Evolutionary conservation across 371 early-diverging fungal species (phyloP).

Genomic region (Mucor mucedo): DNA sequence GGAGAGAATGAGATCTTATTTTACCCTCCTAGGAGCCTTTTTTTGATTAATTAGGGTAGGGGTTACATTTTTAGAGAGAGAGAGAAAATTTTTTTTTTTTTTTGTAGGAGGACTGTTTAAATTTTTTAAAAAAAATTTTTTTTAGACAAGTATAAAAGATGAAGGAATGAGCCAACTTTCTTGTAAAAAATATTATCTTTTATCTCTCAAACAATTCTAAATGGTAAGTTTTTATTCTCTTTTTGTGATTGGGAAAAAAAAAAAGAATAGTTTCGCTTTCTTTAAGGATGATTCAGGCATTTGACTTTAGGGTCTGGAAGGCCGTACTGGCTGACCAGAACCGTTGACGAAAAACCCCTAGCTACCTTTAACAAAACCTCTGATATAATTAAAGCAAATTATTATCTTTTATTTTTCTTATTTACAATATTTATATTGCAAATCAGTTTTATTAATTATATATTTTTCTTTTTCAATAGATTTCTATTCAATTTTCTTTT

Average conservation of each 20-base stretch:
- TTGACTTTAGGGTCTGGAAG: conserved; percentile 7
- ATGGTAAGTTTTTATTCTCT: not conserved
- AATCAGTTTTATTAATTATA: no score
- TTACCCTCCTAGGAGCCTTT: not conserved
- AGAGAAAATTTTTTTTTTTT: not conserved
- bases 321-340: conserved; percentile 1
- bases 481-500: not conserved
- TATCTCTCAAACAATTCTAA: not conserved
- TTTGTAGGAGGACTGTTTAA: not conserved
- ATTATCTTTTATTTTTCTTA: no score
- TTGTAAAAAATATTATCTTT: not conserved
- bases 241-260: no score
- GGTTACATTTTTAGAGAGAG: not conserved
- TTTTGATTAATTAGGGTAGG: not conserved
- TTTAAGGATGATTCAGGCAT: conserved; percentile 58
- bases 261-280: not conserved
- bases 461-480: no score
- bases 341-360: conserved; percentile 15
- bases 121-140: not conserved
- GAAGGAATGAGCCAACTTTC: not conserved
- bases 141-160: not conserved
- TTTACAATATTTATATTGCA: no score
- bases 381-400: conserved; percentile 2
- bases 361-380: conserved; percentile 4
- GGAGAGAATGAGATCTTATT: not conserved